These are phyloP conservation scores for Ulota crispa DNA, from an alignment of 225 moss, liverwort and hornwort genomes.

Conservation along the genomic window DNA sequence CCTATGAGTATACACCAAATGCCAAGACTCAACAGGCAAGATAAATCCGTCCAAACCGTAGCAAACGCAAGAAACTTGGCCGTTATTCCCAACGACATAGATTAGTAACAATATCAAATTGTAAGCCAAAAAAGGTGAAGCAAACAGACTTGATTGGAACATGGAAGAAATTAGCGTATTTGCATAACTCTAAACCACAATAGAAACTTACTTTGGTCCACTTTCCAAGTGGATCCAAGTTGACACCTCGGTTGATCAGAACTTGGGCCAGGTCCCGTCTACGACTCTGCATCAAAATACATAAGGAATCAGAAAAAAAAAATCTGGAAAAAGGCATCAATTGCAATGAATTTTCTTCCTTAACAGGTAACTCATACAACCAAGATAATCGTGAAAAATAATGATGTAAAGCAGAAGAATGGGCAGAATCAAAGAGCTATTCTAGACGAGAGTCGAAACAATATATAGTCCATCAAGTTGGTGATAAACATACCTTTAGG, in stretches of 20 bases:
- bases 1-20: neutral
- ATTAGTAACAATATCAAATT: neutral
- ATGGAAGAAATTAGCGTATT: neutral
- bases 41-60: neutral
- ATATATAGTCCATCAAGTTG: neutral
- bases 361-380: neutral
- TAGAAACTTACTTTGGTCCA: conserved; percentile 81
- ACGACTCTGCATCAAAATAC: conserved; percentile 60
- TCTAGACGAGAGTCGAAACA: neutral
- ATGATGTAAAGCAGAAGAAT: neutral
- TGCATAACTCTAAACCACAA: neutral
- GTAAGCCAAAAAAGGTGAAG: neutral
- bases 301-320: neutral
- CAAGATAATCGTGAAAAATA: neutral
- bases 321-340: neutral
- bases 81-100: neutral
- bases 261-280: conserved; percentile 92
- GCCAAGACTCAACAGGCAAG: neutral
- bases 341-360: neutral
- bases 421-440: neutral
- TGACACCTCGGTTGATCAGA: conserved; percentile 93
- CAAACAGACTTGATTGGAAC: neutral
- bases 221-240: conserved; percentile 93
- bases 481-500: conserved; percentile 55
- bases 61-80: neutral